phyloP scores from a whole-genome alignment of 805 yeast species.

The Kregervanrija pseudodelftensis region DNA sequence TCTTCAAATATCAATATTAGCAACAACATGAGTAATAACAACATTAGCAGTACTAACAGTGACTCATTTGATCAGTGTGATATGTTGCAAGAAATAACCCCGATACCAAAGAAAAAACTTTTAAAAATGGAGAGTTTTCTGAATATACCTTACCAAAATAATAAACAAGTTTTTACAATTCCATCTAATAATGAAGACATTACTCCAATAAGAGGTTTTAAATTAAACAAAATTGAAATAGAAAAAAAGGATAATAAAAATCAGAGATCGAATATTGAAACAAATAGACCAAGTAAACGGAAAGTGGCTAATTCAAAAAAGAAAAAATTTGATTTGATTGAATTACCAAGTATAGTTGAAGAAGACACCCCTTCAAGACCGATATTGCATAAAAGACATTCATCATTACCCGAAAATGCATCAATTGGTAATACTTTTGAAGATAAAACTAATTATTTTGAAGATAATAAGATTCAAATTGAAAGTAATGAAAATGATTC shows the following conservation, averaged over 20 bases:
- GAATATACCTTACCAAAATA: constrained; percentile 8
- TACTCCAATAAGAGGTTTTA: background rate
- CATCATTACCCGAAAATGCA: constrained; percentile 20
- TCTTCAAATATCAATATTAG: background rate
- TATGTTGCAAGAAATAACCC: too few species aligned
- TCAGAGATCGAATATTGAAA: constrained; percentile 1
- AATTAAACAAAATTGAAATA: too few species aligned
- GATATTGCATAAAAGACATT: constrained; percentile 13
- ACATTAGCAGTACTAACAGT: background rate
- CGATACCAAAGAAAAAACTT: constrained; percentile 10
- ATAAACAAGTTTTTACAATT: too few species aligned
- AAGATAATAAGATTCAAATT: too few species aligned
- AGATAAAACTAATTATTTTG: background rate
- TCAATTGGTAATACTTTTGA: constrained; percentile 1
- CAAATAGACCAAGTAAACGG: background rate
- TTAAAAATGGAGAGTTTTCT: constrained; percentile 26
- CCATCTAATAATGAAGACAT: too few species aligned
- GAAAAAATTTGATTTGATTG: constrained; percentile 4
- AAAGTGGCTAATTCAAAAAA: background rate
- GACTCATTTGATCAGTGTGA: too few species aligned
- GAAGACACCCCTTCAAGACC: constrained; percentile 2
- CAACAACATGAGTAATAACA: background rate
- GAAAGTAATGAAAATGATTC: constrained; percentile 6
- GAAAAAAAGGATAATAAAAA: too few species aligned
- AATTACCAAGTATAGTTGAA: constrained; percentile 9